Percentiles rank a stretch among this genome's conserved stretches.
These are phyloP conservation scores for Cadophora luteo-olivacea DNA, from an alignment of 2,329 filamentous ascomycete genomes.

Conservation along the genomic window DNA sequence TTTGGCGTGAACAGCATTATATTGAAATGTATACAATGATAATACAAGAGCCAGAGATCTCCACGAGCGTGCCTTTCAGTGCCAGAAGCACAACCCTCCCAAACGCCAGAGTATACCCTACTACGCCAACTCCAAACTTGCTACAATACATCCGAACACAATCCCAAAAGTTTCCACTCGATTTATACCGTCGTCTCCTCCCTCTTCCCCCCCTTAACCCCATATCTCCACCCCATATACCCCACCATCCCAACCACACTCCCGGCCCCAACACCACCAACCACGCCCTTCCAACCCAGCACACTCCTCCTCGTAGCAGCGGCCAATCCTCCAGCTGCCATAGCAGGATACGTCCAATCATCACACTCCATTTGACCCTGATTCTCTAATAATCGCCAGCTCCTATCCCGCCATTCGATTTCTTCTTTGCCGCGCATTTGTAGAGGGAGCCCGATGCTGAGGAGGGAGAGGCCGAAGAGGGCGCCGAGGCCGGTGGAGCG, in stretches of 20 bases:
- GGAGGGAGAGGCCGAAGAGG: slow-evolving; percentile 36
- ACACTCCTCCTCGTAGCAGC: slow-evolving; percentile 42
- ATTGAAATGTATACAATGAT: slow-evolving; percentile 15
- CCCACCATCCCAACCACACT: slow-evolving; percentile 56
- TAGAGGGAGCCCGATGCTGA: slow-evolving; percentile 51
- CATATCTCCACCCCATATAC: slow-evolving; percentile 58
- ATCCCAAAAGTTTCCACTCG: not conserved
- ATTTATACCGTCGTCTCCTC: slow-evolving; percentile 6
- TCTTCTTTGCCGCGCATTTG: slow-evolving; percentile 62
- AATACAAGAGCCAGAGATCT: not conserved
- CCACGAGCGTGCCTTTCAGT: not conserved
- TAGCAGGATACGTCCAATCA: slow-evolving; percentile 58
- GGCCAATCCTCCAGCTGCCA: slow-evolving; percentile 46
- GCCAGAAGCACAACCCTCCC: not conserved
- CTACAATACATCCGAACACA: not conserved
- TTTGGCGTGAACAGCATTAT: not conserved
- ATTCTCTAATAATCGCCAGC: slow-evolving; percentile 66
- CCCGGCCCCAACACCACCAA: slow-evolving; percentile 56
- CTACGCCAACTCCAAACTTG: not conserved
- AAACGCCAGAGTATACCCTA: not conserved
- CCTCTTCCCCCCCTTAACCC: slow-evolving; percentile 52
- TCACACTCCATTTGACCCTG: slow-evolving; percentile 62
- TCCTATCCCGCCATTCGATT: slow-evolving; percentile 69
- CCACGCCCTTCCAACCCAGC: slow-evolving; percentile 49
- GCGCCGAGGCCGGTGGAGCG: slow-evolving; percentile 51